Conservation (phyloP, 2,329 filamentous ascomycete genomes). For the Allantophomopsis cytisporea region DNA sequence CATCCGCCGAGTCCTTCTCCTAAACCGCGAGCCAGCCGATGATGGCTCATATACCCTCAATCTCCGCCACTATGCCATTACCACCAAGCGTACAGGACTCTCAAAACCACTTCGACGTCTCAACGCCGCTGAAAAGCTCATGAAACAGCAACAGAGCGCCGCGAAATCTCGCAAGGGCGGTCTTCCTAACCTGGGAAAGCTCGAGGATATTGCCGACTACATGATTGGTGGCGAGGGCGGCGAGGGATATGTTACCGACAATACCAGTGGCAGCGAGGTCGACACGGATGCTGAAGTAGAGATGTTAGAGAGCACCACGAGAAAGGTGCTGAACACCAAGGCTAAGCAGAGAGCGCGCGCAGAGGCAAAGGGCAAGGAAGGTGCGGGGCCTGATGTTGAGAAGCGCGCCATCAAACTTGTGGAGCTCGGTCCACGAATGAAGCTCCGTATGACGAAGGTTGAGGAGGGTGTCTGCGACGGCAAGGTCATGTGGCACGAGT, state of each 20-base stretch:
- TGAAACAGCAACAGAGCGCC: slow-evolving; percentile 35
- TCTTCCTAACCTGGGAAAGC: slow-evolving; percentile 77
- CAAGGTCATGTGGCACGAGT: slow-evolving; percentile 96
- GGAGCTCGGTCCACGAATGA: slow-evolving; percentile 84
- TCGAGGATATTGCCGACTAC: slow-evolving; percentile 91
- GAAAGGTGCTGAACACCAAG: slow-evolving; percentile 41
- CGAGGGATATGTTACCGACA: slow-evolving; percentile 75
- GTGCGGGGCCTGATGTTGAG: slow-evolving; percentile 30
- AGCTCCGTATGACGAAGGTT: slow-evolving; percentile 81
- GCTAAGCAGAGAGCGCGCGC: slow-evolving; percentile 25
- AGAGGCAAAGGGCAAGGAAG: slow-evolving; percentile 29
- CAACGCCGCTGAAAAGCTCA: slow-evolving; percentile 65
- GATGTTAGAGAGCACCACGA: slow-evolving; percentile 50
- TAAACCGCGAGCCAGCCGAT: slow-evolving; percentile 63
- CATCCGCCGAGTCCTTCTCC: slow-evolving; percentile 80
- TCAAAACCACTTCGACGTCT: slow-evolving; percentile 74
- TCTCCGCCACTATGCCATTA: slow-evolving; percentile 90
- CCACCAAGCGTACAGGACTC: slow-evolving; percentile 72
- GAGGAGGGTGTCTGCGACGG: slow-evolving; percentile 86
- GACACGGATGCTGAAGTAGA: slow-evolving; percentile 96
- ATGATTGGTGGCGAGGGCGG: slow-evolving; percentile 72
- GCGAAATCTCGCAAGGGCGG: slow-evolving; percentile 52
- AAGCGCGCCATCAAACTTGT: slow-evolving; percentile 83
- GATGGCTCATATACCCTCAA: slow-evolving; percentile 69
- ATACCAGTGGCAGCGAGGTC: slow-evolving; percentile 73